Evolutionary conservation across 2,329 filamentous ascomycete species (phyloP), one percentile per base, ranked within the genome.

Genomic region (Tothia fuscella): DNA sequence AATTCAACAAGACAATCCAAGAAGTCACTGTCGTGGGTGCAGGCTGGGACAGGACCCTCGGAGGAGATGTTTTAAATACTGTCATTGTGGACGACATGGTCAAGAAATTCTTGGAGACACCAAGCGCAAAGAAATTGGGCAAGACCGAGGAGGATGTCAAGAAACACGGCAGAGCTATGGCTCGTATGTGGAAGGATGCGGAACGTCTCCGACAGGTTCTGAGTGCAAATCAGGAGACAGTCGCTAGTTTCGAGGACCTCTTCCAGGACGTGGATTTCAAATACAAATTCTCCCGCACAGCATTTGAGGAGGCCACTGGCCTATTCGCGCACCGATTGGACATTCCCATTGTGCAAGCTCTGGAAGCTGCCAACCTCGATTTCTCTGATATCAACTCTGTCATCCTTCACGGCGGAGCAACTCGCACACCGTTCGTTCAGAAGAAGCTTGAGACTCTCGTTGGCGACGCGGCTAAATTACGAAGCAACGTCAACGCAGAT

Each of bases 1-100:
- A 83, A 60, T 89, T 76, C 68, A 96, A 95, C 71, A 96, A 96
- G 74, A 95, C 87, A 1, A 67, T 98, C 24, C 91, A 96, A 58
- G 91, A 98, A 59, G 81, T 96, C n/a, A 77, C 86, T 47, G 84
- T 93, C 28, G 53, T 95, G 33, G 88, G 89, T 44, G 74, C 74
- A 50, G 86, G 85, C 46, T 98, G 85, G 83, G 91, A 98, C 56
- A 76, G 77, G 54, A 83, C 81, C 3, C 78, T 98, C 14, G 91
- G 91, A 45, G 91, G 91, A 42, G 89, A 98, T 57, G 71, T 80
- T 25, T 71, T 98, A 47, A 98, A 95, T 60, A 75, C 82, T 44
- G 68, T 94, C 46, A 86, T 98, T 50, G 72, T 94, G 38, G 78
- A 94, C 49, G 81, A 96, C 57, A 93, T 96, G 76, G 67, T 95